Base-by-base conservation (phyloP, 139 green algal genomes). In the Microglena sp. region DNA sequence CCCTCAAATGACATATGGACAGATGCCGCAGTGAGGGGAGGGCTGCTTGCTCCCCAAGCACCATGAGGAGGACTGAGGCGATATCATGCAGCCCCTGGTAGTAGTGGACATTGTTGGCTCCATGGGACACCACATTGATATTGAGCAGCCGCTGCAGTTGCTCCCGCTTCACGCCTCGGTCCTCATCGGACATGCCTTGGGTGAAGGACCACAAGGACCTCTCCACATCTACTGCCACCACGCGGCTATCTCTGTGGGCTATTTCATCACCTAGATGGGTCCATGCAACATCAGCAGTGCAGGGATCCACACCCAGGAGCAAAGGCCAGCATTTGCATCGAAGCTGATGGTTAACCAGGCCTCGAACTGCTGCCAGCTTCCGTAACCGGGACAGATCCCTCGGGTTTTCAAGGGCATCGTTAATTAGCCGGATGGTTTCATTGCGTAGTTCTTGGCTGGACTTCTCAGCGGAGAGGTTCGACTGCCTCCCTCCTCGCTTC, bases 41-140 rank as follows among this genome's bases (percentile, higher is more conserved):
- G 32, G 70, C 70, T 1, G 55, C 28, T 2, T 22, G 34, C 64
- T 90, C 83, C 7, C 58, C 80, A 15, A 73, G 43, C 15, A 77
- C 69, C 54, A 96, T 73, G 32, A 96, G 75, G 65, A 96, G 78
- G 60, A 96, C 87, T 0, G 81, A 82, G 18, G 89, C 88, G 2
- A 96, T 75, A 61, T 96, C 89, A 60, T 96, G 87, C 30, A 96
- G 71, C 5, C 90, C 90, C 70, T 95, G 85, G 70, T 93, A 93
- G 70, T 95, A 95, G 65, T 73, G 79, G 4, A 93, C 72, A 7
- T 77, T 66, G 5, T 58, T 46, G n/a, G n/a, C n/a, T n/a, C n/a
- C n/a, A n/a, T n/a, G 34, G n/a, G 15, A 29, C 4, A 4, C 31
- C 1, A 94, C 74, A 15, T 76, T 75, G 0, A 82, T 86, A 24